phyloP scores from a whole-genome alignment of 768 basidiomycete species.

The Tephrocybe sp. region DNA sequence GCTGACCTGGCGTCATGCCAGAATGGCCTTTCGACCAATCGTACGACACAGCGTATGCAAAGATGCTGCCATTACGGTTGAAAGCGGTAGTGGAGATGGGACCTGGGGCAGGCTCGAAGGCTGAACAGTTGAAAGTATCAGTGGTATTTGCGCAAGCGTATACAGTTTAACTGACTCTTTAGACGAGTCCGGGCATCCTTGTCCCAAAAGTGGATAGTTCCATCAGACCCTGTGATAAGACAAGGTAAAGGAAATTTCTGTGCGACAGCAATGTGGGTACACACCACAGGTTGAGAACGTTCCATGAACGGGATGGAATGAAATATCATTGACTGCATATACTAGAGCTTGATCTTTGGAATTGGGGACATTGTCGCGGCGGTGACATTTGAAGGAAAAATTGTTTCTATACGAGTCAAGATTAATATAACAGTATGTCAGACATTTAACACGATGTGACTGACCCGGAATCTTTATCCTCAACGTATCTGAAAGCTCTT shows the following conservation, averaged over 20 bases:
- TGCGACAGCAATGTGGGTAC: slow-evolving; percentile 16
- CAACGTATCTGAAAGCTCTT: slow-evolving; percentile 62
- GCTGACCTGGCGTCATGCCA: slow-evolving; percentile 69
- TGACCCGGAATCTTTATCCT: slow-evolving; percentile 77
- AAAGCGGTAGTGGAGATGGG: slow-evolving; percentile 83
- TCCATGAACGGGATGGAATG: slow-evolving; percentile 82
- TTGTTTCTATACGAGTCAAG: slow-evolving; percentile 57
- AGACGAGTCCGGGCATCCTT: slow-evolving; percentile 90
- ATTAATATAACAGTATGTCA: background rate
- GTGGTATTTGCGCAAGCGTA: background rate
- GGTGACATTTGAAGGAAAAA: slow-evolving; percentile 88
- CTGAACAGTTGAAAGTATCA: slow-evolving; percentile 29
- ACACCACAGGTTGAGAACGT: slow-evolving; percentile 82
- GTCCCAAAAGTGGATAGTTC: slow-evolving; percentile 93
- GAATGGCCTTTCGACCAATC: slow-evolving; percentile 94
- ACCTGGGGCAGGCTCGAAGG: slow-evolving; percentile 71
- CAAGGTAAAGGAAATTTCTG: background rate
- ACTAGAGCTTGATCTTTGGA: slow-evolving; percentile 69
- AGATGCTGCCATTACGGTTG: slow-evolving; percentile 85
- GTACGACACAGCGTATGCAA: slow-evolving; percentile 91
- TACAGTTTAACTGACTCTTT: slow-evolving; percentile 59
- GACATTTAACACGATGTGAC: slow-evolving; percentile 15
- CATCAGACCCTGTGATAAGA: slow-evolving; percentile 70
- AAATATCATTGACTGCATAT: slow-evolving; percentile 83
- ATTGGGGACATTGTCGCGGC: slow-evolving; percentile 54